Evolutionary conservation across 1,284 basidiomycete genomes (phyloP), one percentile per base, ranked within the genome.

Genomic region (Trametes pubescens): DNA sequence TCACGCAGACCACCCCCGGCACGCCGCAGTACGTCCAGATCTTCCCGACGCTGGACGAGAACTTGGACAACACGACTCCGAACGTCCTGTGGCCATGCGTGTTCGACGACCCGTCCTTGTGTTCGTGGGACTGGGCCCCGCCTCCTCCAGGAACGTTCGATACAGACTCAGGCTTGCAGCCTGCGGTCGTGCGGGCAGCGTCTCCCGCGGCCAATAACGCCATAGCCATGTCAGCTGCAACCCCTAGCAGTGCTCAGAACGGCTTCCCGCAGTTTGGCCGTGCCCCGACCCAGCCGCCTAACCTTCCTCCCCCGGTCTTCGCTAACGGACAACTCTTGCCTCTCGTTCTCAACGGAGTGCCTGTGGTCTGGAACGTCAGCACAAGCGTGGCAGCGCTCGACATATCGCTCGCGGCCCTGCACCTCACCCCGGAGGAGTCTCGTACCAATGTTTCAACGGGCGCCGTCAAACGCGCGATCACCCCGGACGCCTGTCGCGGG

Each of bases 111-210:
- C 56, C 48, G 9, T n/a, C 44, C 1, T 37, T 54, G 44, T 63
- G 61, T 29, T 54, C 56, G 51, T 63, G 56, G 61, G 61, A 63
- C 51, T 63, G 57, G 26, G 61, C 29, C 16, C 49, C 49, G 34
- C 29, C 47, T 1, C 24, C n/a, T 26, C 49, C 34, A 8, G 49
- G 32, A 4, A 11, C 49, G 4, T 24, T 48, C 49, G 7, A 35
- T 7, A 9, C 26, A 22, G 32, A 32, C 26, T 16, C 40, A 13
- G 6, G 14, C 4, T n/a, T 43, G 40, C 40, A 43, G 40, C 18
- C 40, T 16, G 40, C 40, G 18, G 40, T 43, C 2, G 40, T n/a
- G 40, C 40, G 40, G 3, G 18, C 18, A 18, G 14, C 40, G 3
- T 43, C 18, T 13, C 40, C 40, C 16, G 18, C 40, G 14, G 18